A percentile compares a stretch with the other conserved stretches of the same genome.
phyloP scores from a whole-genome alignment of 257 asterid genomes.

The Solanum gracilifrons region DNA sequence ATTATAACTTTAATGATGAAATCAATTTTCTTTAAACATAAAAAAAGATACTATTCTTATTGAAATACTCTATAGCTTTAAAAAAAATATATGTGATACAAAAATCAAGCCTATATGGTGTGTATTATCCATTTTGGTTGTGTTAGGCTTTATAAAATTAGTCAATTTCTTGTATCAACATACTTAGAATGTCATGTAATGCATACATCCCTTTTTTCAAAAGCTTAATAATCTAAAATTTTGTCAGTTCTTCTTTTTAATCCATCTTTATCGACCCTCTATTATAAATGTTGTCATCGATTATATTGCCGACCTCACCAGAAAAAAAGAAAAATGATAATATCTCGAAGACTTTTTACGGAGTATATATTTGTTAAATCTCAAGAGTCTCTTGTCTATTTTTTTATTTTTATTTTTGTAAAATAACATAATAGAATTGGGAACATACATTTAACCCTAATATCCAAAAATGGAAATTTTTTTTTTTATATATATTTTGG shows the following conservation, averaged over 20 bases:
- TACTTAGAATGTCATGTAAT: not conserved
- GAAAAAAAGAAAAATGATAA: not conserved
- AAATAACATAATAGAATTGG: not conserved
- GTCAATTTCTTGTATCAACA: not conserved
- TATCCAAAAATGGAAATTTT: not conserved
- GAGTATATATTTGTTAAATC: not conserved
- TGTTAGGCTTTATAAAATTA: not conserved
- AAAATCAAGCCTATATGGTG: not conserved
- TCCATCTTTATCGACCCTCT: not conserved
- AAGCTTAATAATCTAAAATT: not conserved
- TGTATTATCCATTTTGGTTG: not conserved
- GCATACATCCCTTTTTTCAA: not conserved
- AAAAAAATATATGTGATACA: not conserved
- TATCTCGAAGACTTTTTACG: not conserved
- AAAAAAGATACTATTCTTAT: not conserved
- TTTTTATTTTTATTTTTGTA: not conserved
- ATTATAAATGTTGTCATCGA: not conserved
- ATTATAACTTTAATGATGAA: not conserved
- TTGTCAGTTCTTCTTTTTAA: not conserved
- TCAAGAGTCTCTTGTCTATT: not conserved
- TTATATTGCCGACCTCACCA: not conserved
- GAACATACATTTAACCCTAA: not conserved
- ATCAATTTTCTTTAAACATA: not conserved
- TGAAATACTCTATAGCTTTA: not conserved
- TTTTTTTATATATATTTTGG: not conserved